Percentiles rank a stretch among this genome's conserved stretches.
These are phyloP conservation scores for Trichosporon asahii DNA, from an alignment of 1,284 basidiomycete species.

Conservation along the genomic window DNA sequence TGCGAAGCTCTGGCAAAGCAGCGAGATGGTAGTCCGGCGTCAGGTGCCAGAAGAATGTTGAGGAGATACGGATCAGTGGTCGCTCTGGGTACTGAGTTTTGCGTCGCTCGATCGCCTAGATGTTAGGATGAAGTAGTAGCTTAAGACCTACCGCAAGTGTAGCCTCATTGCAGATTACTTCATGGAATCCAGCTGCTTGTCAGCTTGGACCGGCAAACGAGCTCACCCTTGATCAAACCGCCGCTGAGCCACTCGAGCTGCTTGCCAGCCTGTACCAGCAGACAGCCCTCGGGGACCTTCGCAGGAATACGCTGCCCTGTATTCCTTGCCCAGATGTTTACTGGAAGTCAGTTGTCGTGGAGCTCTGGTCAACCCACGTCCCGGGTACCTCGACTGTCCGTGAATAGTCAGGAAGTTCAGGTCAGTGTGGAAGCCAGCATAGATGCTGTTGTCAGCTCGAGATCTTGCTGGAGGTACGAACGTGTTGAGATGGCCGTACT, in stretches of 20 bases:
- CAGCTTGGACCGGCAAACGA: constrained; percentile 6
- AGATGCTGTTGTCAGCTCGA: constrained; percentile 59
- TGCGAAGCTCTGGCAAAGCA: constrained; percentile 60
- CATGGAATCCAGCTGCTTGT: constrained; percentile 70
- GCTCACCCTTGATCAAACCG: constrained; percentile 70
- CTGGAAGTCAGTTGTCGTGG: constrained; percentile 21
- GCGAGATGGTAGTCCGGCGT: constrained; percentile 73
- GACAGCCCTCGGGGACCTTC: constrained; percentile 63
- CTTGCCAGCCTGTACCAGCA: constrained; percentile 79
- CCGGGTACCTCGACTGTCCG: constrained; percentile 63
- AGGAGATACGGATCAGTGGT: constrained; percentile 85
- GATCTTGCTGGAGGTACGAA: constrained; percentile 24
- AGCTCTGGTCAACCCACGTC: constrained; percentile 31
- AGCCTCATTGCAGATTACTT: constrained; percentile 78
- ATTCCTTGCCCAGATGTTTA: constrained; percentile 85
- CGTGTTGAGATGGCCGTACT: constrained; percentile 64
- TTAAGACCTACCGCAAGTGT: constrained; percentile 61
- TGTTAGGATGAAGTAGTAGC: neutral
- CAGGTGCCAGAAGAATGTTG: constrained; percentile 90
- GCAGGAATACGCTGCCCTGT: constrained; percentile 81
- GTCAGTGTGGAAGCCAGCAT: constrained; percentile 79
- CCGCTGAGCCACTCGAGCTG: constrained; percentile 85
- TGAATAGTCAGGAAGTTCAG: constrained; percentile 68
- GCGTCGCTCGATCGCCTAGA: constrained; percentile 64
- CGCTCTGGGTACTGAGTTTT: constrained; percentile 62